Evolutionary conservation across 495 filamentous ascomycete genomes (phyloP).

Genomic region (Neurospora sp.): DNA sequence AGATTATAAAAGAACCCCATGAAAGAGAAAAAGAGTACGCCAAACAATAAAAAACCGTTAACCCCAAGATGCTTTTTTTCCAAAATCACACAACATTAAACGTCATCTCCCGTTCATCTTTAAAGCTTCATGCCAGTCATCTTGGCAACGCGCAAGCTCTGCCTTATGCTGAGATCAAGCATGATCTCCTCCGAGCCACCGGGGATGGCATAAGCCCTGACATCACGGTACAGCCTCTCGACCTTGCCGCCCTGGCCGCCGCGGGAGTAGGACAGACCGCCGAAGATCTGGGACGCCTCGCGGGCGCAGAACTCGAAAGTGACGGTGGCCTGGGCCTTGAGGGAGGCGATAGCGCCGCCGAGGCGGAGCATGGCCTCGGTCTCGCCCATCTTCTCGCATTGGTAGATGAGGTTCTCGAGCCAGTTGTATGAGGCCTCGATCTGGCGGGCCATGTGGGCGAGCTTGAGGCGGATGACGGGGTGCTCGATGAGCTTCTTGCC

Average conservation of each 20-base stretch:
- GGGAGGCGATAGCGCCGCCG: conserved; percentile 83
- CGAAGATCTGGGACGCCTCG: conserved; percentile 96
- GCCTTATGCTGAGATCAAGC: conserved; percentile 91
- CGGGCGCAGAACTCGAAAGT: conserved; percentile 97
- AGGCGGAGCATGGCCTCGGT: conserved; percentile 93
- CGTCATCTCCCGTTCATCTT: conserved; percentile 3
- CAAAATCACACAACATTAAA: background rate
- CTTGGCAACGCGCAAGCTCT: conserved; percentile 82
- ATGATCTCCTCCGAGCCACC: conserved; percentile 98
- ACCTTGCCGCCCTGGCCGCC: conserved; percentile 96
- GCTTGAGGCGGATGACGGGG: conserved; percentile 93
- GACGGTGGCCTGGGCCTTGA: conserved; percentile 86
- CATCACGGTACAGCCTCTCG: conserved; percentile 89
- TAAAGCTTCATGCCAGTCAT: conserved; percentile 94
- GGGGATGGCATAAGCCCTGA: conserved; percentile 95
- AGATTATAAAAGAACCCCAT: background rate
- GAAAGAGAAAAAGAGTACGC: background rate
- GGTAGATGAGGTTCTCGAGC: conserved; percentile 94
- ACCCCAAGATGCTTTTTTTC: background rate
- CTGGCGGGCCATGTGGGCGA: conserved; percentile 95
- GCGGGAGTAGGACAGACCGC: conserved; percentile 83
- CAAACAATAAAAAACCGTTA: background rate
- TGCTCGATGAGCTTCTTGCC: conserved; percentile 94
- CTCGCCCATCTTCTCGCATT: conserved; percentile 86
- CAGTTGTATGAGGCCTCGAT: conserved; percentile 94